phyloP scores from a whole-genome alignment of 73 alveolate genomes.

The Paramecium sexaurelia region DNA sequence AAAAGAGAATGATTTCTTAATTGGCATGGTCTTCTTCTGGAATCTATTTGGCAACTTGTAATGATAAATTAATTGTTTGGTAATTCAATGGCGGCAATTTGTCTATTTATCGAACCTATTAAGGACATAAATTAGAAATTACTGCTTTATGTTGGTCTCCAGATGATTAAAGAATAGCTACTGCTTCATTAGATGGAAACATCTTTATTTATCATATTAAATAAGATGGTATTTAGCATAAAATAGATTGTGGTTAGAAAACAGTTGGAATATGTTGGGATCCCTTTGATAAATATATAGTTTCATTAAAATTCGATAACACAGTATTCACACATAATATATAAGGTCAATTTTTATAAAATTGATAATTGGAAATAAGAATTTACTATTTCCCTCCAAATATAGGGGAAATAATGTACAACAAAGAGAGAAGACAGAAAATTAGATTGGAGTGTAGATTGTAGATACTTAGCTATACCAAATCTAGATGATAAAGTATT shows the following conservation, averaged over 20 bases:
- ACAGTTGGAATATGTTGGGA: constrained; percentile 66
- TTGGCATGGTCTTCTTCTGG: constrained; percentile 62
- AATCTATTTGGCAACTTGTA: constrained; percentile 23
- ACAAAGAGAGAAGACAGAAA: constrained; percentile 67
- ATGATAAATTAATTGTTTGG: constrained; percentile 58
- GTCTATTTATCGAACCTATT: not conserved
- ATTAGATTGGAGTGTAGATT: constrained; percentile 68
- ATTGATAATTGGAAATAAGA: constrained; percentile 53
- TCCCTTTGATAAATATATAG: constrained; percentile 60
- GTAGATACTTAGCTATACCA: constrained; percentile 58
- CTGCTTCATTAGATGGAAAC: constrained; percentile 60
- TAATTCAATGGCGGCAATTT: constrained; percentile 37
- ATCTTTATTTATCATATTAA: constrained; percentile 34
- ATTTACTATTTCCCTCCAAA: constrained; percentile 21
- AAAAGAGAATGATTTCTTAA: constrained; percentile 7
- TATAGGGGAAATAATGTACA: not conserved
- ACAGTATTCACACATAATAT: not conserved
- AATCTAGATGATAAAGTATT: constrained; percentile 60
- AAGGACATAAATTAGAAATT: constrained; percentile 57
- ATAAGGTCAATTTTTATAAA: constrained; percentile 49
- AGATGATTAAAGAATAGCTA: constrained; percentile 54
- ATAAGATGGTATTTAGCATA: not conserved
- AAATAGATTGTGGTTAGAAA: constrained; percentile 17
- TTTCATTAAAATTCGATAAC: constrained; percentile 52
- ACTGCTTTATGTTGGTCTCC: constrained; percentile 68